phyloP scores from a whole-genome alignment of 2,329 filamentous ascomycete species.

The Truncatella angustata region DNA sequence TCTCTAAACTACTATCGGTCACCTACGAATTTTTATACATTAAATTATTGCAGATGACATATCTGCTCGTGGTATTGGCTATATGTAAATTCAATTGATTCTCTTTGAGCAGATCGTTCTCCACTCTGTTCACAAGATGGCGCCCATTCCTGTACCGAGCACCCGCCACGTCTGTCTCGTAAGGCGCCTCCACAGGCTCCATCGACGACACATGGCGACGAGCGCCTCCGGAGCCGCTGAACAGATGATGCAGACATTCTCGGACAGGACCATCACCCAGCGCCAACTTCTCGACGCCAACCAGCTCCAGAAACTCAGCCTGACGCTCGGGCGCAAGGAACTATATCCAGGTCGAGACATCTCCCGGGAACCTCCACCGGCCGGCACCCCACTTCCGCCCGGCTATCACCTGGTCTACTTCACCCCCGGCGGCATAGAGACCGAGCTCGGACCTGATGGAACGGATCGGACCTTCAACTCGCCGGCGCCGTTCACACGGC shows the following conservation, averaged over 20 bases:
- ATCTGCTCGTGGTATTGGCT: too few species aligned
- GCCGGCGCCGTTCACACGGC: conserved; percentile 55
- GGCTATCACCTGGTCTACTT: conserved; percentile 66
- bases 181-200: too few species aligned
- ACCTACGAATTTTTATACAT: too few species aligned
- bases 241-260: conserved; percentile 30
- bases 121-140: too few species aligned
- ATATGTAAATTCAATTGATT: too few species aligned
- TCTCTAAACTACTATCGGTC: too few species aligned
- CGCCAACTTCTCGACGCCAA: conserved; percentile 58
- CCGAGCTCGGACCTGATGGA: conserved; percentile 56
- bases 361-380: conserved; percentile 32
- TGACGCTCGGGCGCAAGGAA: conserved; percentile 52
- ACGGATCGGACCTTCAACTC: conserved; percentile 61
- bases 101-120: too few species aligned
- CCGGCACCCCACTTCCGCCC: conserved; percentile 51
- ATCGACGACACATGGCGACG: not conserved
- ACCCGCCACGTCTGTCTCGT: too few species aligned
- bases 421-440: conserved; percentile 54
- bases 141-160: too few species aligned
- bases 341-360: conserved; percentile 40
- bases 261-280: conserved; percentile 23
- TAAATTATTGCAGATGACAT: too few species aligned
- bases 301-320: conserved; percentile 59
- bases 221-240: conserved; percentile 14